Evolutionary conservation across 805 yeast genomes (phyloP), one percentile per base, ranked within the genome.

Genomic region (Ogataea minuta): DNA sequence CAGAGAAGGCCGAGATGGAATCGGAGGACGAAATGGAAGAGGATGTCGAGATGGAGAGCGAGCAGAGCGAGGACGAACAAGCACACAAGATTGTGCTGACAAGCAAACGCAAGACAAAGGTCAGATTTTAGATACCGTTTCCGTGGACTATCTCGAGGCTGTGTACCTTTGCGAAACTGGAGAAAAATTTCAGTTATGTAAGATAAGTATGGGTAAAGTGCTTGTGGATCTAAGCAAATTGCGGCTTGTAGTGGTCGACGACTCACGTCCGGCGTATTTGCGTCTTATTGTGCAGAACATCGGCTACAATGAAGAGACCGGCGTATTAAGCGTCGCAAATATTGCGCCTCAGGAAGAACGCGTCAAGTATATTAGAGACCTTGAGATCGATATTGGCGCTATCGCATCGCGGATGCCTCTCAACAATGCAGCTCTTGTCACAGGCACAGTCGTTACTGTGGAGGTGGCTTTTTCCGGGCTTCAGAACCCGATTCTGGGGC

Each of bases 81-180:
- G 61, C 71, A 67, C 56, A 74, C 57, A 75, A 74, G 71, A 76
- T 81, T 16, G 55, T 75, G 57, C 72, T 80, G 65, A 83, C 75
- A 76, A 81, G 81, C 70, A 78, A 76, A 70, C 74, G 69, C 50
- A 57, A 53, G 49, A 50, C 57, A 33, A 54, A 68, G 54, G 70
- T 70, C 57, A 69, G 61, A 62, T 67, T 73, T 57, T 69, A 71
- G 24, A 14, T 23, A 25, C 30, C 12, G 25, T 9, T 25, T 13
- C 11, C 5, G 14, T 13, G 11, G n/a, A n/a, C n/a, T 13, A 25
- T 11, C 9, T 33, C 36, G 19, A 39, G 42, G 42, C 37, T 34
- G 37, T 39, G 37, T 33, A 23, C 19, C 25, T 19, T 19, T 19
- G 21, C 39, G 40, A 36, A 30, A 31, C 17, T 19, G 27, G 21